A percentile compares a stretch with the other conserved stretches of the same genome.
phyloP scores from a whole-genome alignment of 2,329 filamentous ascomycete genomes.

The Xylariaceae sp. region DNA sequence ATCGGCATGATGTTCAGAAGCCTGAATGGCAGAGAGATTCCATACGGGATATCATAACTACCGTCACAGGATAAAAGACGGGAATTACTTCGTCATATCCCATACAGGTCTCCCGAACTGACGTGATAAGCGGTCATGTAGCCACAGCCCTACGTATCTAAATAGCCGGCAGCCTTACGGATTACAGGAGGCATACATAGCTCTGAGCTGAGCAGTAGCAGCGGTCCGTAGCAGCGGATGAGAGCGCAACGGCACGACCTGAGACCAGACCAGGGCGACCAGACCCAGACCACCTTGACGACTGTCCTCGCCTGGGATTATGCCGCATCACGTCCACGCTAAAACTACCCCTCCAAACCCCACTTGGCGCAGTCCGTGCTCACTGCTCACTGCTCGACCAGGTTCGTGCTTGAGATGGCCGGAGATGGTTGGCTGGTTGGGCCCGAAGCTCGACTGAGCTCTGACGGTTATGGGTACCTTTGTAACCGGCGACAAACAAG shows the following conservation, averaged over 20 bases:
- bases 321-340: neutral
- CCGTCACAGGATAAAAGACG: too few relatives aligned
- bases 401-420: too few relatives aligned
- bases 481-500: neutral
- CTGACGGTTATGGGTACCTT: neutral
- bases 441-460: too few relatives aligned
- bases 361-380: neutral
- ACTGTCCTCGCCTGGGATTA: neutral
- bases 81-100: neutral
- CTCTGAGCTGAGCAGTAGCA: neutral
- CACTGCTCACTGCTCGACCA: neutral
- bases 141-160: neutral
- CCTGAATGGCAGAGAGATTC: too few relatives aligned
- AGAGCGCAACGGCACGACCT: too few relatives aligned
- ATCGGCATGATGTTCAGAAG: too few relatives aligned
- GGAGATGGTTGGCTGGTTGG: too few relatives aligned
- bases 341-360: slow-evolving; percentile 17
- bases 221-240: too few relatives aligned
- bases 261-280: neutral
- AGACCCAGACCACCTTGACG: neutral
- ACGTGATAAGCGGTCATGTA: neutral
- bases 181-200: neutral
- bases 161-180: neutral
- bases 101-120: neutral
- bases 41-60: too few relatives aligned